Base-by-base conservation (phyloP, 2,329 filamentous ascomycete genomes). In the Ophiostoma quercus region DNA sequence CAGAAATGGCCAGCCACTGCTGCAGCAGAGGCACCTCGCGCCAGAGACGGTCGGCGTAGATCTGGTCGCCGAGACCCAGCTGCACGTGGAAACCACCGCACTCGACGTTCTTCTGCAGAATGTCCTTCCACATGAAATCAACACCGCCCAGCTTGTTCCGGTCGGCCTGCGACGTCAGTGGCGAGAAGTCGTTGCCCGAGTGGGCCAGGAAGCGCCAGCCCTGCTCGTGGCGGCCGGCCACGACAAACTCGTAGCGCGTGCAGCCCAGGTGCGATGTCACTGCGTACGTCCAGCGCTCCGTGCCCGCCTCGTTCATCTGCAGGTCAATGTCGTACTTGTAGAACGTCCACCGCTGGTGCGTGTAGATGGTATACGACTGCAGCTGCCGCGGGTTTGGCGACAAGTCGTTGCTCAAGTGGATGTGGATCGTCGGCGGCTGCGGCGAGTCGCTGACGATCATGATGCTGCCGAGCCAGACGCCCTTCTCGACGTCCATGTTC, bases 71-170 rank as follows among this genome's bases (percentile, higher is more conserved):
- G 4, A 97, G 82, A 16, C 94, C 95, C 8, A 99, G 84, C 77
- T 99, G 95, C 7, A 92, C 90, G 76, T 99, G 95, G 79, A 98
- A 99, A 0, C 95, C 95, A 69, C 94, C 93, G 74, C 94, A 97
- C 75, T 99, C 95, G 37, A 94, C 88, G 76, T 99, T 96, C 84
- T 97, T 97, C 80, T 97, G 93, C 77, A 99, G 84, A 37, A 99
- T 94, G 75, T 99, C 95, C 76, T 97, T 98, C 95, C 95, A 99
- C 94, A 99, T 96, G 77, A 95, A 92, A 0, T 94, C 92, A 0
- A 96, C 86, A 1, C 95, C 95, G 39, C 95, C 95, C 1, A 98
- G 85, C 75, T 90, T 92, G 41, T 89, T 87, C 62, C 94, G 87
- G 75, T 99, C 95, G 72, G 90, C 92, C 69, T 93, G 90, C 72